Percentiles rank a stretch among this genome's conserved stretches.
These are phyloP conservation scores for Aspergillus pseudonomiae DNA, from an alignment of 2,329 filamentous ascomycete genomes.

Conservation along the genomic window DNA sequence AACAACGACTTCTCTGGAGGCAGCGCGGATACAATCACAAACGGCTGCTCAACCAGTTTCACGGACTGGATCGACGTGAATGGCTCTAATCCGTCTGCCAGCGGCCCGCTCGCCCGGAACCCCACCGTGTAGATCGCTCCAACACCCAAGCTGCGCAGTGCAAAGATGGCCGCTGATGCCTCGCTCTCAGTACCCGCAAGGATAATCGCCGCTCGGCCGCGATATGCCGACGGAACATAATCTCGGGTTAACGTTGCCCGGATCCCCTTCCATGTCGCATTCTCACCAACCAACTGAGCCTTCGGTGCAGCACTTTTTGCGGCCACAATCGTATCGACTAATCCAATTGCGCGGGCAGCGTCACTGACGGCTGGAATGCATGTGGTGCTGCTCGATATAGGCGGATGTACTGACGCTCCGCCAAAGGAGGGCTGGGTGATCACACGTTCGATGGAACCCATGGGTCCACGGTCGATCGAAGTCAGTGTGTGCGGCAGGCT, in stretches of 20 bases:
- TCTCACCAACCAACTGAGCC: constrained; percentile 69
- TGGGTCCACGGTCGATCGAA: constrained; percentile 71
- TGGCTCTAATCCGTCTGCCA: constrained; percentile 67
- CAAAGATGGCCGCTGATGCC: constrained; percentile 77
- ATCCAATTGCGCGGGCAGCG: constrained; percentile 75
- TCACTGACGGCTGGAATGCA: constrained; percentile 71
- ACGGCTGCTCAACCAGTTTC: constrained; percentile 76
- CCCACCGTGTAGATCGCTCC: constrained; percentile 83
- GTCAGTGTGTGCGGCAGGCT: constrained; percentile 83
- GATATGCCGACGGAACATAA: constrained; percentile 80
- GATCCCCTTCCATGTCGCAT: constrained; percentile 84
- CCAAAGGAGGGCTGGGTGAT: constrained; percentile 76
- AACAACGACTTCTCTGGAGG: constrained; percentile 77
- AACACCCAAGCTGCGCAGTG: constrained; percentile 73
- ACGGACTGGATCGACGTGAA: constrained; percentile 75
- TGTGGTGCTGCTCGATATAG: constrained; percentile 60
- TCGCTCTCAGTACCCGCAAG: constrained; percentile 73
- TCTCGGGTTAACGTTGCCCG: constrained; percentile 78
- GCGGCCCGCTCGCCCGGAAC: constrained; percentile 63
- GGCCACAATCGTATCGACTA: constrained; percentile 79
- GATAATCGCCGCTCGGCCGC: constrained; percentile 73
- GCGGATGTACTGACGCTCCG: constrained; percentile 78
- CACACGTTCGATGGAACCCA: constrained; percentile 70
- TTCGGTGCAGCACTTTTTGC: constrained; percentile 42
- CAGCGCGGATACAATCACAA: constrained; percentile 79